Evolutionary conservation across 1,139 yeast genomes (phyloP).

Genomic region (Scheffersomyces quercinus): DNA sequence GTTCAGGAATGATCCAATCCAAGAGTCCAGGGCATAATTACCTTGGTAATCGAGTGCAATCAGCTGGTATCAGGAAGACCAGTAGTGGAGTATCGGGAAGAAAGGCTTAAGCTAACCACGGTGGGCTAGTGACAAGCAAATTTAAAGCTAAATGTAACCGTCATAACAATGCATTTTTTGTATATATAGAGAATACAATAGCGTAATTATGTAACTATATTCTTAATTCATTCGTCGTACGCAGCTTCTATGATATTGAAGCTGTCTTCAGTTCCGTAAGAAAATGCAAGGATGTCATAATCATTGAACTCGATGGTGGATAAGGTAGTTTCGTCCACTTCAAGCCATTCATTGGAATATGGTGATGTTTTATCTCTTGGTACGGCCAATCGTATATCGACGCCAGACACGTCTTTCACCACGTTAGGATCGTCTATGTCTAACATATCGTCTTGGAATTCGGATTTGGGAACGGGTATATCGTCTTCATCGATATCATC

Average conservation of each 20-base stretch:
- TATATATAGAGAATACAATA: too few species aligned
- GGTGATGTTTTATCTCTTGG: conserved; percentile 44
- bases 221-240: conserved; percentile 28
- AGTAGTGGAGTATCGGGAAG: conserved; percentile 25
- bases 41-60: conserved; percentile 25
- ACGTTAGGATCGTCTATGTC: conserved; percentile 11
- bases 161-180: too few species aligned
- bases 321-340: conserved; percentile 28
- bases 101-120: not conserved
- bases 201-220: not conserved
- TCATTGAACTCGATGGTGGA: conserved; percentile 33
- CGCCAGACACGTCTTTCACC: conserved; percentile 8
- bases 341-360: conserved; percentile 43
- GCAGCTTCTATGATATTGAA: conserved; percentile 45
- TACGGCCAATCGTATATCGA: conserved; percentile 37
- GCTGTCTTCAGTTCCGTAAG: conserved; percentile 31
- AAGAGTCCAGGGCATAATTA: conserved; percentile 12
- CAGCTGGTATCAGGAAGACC: conserved; percentile 42
- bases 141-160: too few species aligned
- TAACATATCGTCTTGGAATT: conserved; percentile 22
- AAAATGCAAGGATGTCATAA: conserved; percentile 45
- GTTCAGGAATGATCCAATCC: conserved; percentile 24
- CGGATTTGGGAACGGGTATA: conserved; percentile 33
- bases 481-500: conserved; percentile 17
- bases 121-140: too few species aligned